Evolutionary conservation across 169 alveolate species (phyloP).

Genomic region (Plasmodium chabaudi): DNA sequence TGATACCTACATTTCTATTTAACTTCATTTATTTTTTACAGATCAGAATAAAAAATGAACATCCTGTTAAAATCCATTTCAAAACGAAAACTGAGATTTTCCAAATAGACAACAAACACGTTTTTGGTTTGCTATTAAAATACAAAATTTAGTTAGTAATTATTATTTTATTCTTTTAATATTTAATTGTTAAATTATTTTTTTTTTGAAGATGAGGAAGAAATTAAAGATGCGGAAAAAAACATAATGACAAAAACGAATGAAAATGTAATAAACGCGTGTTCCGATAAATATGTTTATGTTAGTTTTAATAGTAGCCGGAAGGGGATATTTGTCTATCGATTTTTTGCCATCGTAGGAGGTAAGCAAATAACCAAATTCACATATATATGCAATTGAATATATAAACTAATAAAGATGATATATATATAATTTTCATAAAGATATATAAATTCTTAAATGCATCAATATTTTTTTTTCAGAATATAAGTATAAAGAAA

Average conservation of each 20-base stretch:
- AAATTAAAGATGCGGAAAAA: conserved; percentile 58
- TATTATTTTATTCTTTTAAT: background rate
- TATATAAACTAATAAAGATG: too few species aligned
- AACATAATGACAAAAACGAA: conserved; percentile 22
- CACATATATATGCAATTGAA: too few species aligned
- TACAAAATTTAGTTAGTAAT: background rate
- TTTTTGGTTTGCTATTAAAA: conserved; percentile 40
- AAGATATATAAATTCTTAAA: background rate
- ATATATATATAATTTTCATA: background rate
- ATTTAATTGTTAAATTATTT: background rate
- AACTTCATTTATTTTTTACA: conserved; percentile 11
- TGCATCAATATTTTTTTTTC: conserved; percentile 4
- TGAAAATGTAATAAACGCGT: conserved; percentile 63
- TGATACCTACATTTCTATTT: background rate
- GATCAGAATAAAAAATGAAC: conserved; percentile 61
- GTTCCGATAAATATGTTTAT: conserved; percentile 48
- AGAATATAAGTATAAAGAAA: conserved; percentile 57
- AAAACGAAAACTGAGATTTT: conserved; percentile 48
- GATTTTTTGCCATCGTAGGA: conserved; percentile 61
- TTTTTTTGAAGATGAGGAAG: conserved; percentile 43
- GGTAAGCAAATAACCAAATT: conserved; percentile 21
- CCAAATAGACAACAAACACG: conserved; percentile 37
- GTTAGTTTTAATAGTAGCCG: conserved; percentile 39
- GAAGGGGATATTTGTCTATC: conserved; percentile 56
- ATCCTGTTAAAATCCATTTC: conserved; percentile 63